phyloP scores from a whole-genome alignment of 2,329 filamentous ascomycete genomes.

The Corinectria fuckeliana region DNA sequence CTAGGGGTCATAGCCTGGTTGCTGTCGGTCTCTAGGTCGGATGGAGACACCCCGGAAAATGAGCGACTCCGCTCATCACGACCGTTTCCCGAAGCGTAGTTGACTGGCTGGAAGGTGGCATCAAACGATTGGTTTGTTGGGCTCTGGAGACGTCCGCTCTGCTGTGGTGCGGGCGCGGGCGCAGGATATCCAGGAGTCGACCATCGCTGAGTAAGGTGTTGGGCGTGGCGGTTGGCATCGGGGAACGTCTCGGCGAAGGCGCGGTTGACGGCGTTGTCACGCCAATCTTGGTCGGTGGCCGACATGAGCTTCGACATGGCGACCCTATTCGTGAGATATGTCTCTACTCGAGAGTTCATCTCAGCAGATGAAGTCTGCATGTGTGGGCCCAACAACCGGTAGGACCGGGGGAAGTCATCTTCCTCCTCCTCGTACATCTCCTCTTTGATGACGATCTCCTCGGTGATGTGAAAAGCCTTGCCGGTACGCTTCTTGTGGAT shows the following conservation, averaged over 20 bases:
- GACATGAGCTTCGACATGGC: conserved; percentile 51
- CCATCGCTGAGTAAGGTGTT: conserved; percentile 34
- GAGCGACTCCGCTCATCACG: conserved; percentile 27
- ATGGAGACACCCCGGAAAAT: conserved; percentile 25
- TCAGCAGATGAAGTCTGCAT: conserved; percentile 65
- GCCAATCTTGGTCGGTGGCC: conserved; percentile 46
- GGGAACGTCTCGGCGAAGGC: conserved; percentile 57
- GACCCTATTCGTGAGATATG: conserved; percentile 51
- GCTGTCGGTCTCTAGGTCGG: conserved; percentile 20
- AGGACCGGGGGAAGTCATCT: conserved; percentile 75
- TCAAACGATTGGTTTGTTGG: conserved; percentile 26
- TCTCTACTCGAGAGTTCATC: conserved; percentile 66
- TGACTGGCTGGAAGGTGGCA: conserved; percentile 34
- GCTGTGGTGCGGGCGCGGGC: neutral
- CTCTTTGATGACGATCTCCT: conserved; percentile 86
- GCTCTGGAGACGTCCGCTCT: conserved; percentile 19
- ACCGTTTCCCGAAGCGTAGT: conserved; percentile 26
- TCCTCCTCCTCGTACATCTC: conserved; percentile 98
- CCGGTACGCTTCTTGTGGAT: conserved; percentile 90
- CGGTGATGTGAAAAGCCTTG: conserved; percentile 79
- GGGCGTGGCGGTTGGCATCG: conserved; percentile 39
- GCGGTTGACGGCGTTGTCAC: conserved; percentile 54
- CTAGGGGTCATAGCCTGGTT: conserved; percentile 36
- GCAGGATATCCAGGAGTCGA: conserved; percentile 26
- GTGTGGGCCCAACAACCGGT: conserved; percentile 67